Evolutionary conservation across 208 protist species (phyloP), one percentile per base, ranked within the genome.

Genomic region (Vickermania ingenoplastis): DNA sequence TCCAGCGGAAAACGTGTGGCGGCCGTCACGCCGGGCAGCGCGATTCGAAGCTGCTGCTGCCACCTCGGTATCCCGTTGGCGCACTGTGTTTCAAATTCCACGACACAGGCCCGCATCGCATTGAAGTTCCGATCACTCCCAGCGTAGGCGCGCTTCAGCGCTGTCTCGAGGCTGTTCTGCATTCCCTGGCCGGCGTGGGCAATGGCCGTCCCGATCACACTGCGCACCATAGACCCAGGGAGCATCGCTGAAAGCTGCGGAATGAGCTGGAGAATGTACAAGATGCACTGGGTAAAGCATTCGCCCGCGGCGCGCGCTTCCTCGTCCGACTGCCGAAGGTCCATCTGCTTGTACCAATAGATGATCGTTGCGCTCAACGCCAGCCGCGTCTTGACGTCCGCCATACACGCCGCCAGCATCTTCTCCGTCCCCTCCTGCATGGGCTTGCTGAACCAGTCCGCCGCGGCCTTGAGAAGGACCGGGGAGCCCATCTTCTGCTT

Each of bases 371-470:
- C 61, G 5, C 75, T 71, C 25, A 65, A 56, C 61, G 75, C 74
- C 41, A 94, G 67, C 0, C 81, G 71, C 22, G 79, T 74, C 48
- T 86, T 73, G 3, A 85, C 61, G 53, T 91, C 84, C 11, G 17
- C 71, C 51, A 79, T 71, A 56, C 79, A 72, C 1, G 88, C 82
- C 1, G 59, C 13, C 27, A 92, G 79, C 26, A 94, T 75, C 29
- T 60, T 62, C 30, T 88, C 84, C 41, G 92, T 94, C 25, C 84
- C 88, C 23, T 77, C 73, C 65, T 92, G 84, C 41, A 92, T 57
- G 5, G 79, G 71, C 61, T 79, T 81, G 22, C 56, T 55, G 74
- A 92, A 94, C 61, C 88, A 74, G 21, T 75, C 74, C 17, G 80
- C 83, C 11, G 72, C 81, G n/a, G 70, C 56, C 21, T 69, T 69